Conservation (phyloP, 352 stramenopile genomes). For the Thraustotheca clavata region DNA sequence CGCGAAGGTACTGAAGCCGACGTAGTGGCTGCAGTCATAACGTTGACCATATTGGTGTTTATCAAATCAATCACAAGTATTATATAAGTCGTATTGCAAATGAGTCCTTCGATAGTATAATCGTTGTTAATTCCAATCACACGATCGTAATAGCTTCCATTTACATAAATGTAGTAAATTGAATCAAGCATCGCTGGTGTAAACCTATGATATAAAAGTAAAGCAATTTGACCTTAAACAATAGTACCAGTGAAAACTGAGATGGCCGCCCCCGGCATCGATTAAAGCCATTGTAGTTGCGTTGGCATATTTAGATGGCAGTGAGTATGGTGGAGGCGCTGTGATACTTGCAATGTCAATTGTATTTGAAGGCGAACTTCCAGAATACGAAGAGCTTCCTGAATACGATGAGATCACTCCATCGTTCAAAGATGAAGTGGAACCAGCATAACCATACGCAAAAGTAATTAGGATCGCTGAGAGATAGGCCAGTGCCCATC, state of each 20-base stretch:
- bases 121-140: neutral
- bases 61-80: neutral
- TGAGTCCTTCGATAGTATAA: neutral
- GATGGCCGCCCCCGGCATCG: neutral
- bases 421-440: too few relatives aligned
- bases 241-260: constrained; percentile 7
- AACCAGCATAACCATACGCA: too few relatives aligned
- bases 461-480: too few relatives aligned
- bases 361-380: too few relatives aligned
- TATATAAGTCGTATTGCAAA: neutral
- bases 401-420: too few relatives aligned
- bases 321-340: neutral
- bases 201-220: neutral
- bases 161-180: neutral
- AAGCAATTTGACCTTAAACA: neutral
- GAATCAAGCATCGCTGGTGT: neutral
- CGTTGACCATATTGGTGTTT: neutral
- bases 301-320: neutral
- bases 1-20: neutral
- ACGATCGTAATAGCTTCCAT: neutral
- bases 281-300: neutral
- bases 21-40: neutral
- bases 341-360: too few relatives aligned
- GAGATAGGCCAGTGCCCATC: too few relatives aligned
- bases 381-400: too few relatives aligned